phyloP scores from a whole-genome alignment of 108 stramenopile genomes.

The Cyclotella baltica region DNA sequence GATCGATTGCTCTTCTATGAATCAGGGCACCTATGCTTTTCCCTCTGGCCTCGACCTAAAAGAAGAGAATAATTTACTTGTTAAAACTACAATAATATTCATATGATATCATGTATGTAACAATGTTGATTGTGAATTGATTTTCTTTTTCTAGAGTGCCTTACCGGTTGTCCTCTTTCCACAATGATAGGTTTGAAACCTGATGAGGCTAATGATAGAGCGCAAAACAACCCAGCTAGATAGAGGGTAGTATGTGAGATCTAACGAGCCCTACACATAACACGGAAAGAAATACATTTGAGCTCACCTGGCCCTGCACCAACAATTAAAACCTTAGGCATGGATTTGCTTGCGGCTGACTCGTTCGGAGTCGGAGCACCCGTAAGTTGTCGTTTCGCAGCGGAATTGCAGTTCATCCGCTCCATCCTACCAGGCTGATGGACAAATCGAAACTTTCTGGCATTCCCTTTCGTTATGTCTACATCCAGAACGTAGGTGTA shows the following conservation, averaged over 20 bases:
- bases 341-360: background rate
- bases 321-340: slow-evolving; percentile 68
- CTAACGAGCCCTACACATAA: slow-evolving; percentile 28
- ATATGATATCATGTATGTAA: too few relatives aligned
- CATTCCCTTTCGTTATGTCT: slow-evolving; percentile 34
- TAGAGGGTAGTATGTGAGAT: slow-evolving; percentile 45
- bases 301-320: slow-evolving; percentile 75
- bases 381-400: slow-evolving; percentile 7
- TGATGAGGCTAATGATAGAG: slow-evolving; percentile 71
- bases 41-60: slow-evolving; percentile 91
- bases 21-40: slow-evolving; percentile 92
- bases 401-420: slow-evolving; percentile 2
- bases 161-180: slow-evolving; percentile 93
- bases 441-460: slow-evolving; percentile 31
- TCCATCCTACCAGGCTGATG: slow-evolving; percentile 64
- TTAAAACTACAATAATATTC: too few relatives aligned
- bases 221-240: slow-evolving; percentile 90
- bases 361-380: background rate
- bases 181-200: slow-evolving; percentile 77
- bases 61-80: too few relatives aligned
- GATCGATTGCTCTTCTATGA: slow-evolving; percentile 60
- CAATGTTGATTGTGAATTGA: too few relatives aligned
- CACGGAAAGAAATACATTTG: background rate
- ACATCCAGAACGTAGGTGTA: slow-evolving; percentile 83
- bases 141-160: too few relatives aligned